Evolutionary conservation across 1,284 basidiomycete species (phyloP).

Genomic region (Coriolopsis trogii): DNA sequence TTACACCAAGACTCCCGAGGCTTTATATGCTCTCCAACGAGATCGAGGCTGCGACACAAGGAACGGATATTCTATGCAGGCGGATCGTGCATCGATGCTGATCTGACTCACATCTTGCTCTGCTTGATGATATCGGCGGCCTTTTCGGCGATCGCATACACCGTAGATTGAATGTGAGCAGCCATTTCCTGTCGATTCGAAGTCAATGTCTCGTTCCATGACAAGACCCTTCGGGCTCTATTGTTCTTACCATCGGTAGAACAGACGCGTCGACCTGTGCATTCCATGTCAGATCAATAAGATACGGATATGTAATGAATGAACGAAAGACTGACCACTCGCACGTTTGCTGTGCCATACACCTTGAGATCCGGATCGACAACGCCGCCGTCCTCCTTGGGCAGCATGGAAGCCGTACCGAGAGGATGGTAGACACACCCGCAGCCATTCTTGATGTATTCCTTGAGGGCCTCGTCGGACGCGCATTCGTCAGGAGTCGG

Average conservation of each 20-base stretch:
- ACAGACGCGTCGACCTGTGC: slow-evolving; percentile 7
- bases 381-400: slow-evolving; percentile 51
- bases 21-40: no score
- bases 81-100: no score
- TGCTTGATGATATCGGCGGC: not conserved
- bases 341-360: slow-evolving; percentile 10
- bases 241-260: not conserved
- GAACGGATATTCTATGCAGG: no score
- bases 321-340: slow-evolving; percentile 5
- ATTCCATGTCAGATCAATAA: not conserved
- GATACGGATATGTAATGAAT: not conserved
- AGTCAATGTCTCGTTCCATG: not conserved
- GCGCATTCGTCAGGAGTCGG: slow-evolving; percentile 7
- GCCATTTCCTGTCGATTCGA: not conserved
- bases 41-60: no score
- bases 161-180: slow-evolving; percentile 7
- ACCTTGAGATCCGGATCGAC: slow-evolving; percentile 48
- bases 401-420: slow-evolving; percentile 43
- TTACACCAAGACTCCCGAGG: no score
- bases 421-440: slow-evolving; percentile 18
- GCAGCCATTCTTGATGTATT: slow-evolving; percentile 18
- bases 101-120: slow-evolving; percentile 37
- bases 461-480: slow-evolving; percentile 21
- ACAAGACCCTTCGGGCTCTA: not conserved
- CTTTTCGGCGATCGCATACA: slow-evolving; percentile 10